phyloP scores from a whole-genome alignment of 108 stramenopile genomes.

The Pseudonitzschia delicatissima region DNA sequence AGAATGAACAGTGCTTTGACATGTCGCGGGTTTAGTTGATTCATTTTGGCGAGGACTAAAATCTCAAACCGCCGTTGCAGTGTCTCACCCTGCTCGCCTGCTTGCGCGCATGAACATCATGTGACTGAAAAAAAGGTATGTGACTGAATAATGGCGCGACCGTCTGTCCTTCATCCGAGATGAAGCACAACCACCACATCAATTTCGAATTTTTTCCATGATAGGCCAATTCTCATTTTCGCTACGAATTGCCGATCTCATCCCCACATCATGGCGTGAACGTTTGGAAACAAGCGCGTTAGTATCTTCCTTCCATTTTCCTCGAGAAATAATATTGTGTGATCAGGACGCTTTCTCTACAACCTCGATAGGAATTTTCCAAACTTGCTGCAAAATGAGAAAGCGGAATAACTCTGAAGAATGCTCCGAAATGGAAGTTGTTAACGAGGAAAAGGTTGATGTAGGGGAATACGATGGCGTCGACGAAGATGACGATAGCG shows the following conservation, averaged over 20 bases:
- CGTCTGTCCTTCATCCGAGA: background rate
- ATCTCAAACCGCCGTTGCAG: no score
- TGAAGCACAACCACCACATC: constrained; percentile 8
- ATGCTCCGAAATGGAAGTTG: constrained; percentile 30
- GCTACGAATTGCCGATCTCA: no score
- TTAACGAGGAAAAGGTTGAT: constrained; percentile 34
- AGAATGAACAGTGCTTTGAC: no score
- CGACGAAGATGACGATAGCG: constrained; percentile 20
- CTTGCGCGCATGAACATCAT: background rate
- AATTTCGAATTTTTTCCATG: background rate
- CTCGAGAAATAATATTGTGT: no score
- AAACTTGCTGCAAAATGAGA: constrained; percentile 16
- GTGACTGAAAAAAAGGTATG: no score
- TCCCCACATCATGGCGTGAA: no score
- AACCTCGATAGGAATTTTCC: background rate
- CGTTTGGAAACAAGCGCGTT: no score
- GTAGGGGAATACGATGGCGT: constrained; percentile 22
- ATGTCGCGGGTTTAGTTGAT: no score
- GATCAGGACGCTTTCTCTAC: no score
- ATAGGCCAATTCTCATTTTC: background rate
- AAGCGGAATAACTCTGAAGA: constrained; percentile 24
- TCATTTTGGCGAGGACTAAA: constrained; percentile 11
- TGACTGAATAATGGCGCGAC: background rate
- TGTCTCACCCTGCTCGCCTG: no score
- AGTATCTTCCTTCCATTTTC: background rate